A percentile compares a stretch with the other conserved stretches of the same genome.
Conservation (phyloP, 352 stramenopile genomes). For the Phytopythium kandeliae region DNA sequence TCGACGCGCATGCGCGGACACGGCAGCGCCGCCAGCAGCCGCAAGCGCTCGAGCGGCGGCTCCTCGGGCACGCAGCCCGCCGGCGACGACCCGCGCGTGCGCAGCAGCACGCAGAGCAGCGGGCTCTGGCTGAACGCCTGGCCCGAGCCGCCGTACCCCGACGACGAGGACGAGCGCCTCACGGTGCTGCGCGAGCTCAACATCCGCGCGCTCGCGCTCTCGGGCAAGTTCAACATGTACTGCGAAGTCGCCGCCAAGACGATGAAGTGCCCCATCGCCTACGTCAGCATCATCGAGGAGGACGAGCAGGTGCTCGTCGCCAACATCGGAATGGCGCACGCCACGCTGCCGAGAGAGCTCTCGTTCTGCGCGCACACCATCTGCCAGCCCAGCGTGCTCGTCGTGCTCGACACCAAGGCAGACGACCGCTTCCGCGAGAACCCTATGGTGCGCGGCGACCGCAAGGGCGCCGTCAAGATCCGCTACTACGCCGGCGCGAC, state of each 20-base stretch:
- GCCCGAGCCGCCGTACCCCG: conserved; percentile 74
- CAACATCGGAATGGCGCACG: conserved; percentile 83
- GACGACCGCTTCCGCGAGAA: conserved; percentile 85
- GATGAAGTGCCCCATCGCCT: conserved; percentile 85
- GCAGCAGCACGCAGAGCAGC: conserved; percentile 53
- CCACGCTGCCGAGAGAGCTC: conserved; percentile 70
- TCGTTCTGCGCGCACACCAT: conserved; percentile 87
- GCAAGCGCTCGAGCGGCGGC: conserved; percentile 59
- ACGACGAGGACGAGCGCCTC: conserved; percentile 76
- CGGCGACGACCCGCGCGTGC: conserved; percentile 21
- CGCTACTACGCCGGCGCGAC: conserved; percentile 82
- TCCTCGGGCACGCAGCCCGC: conserved; percentile 24
- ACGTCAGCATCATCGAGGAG: conserved; percentile 83
- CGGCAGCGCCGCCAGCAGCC: conserved; percentile 25
- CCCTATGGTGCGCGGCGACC: conserved; percentile 80
- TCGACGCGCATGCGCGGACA: conserved; percentile 3
- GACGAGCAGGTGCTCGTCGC: conserved; percentile 79
- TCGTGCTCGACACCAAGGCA: conserved; percentile 82
- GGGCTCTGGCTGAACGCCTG: conserved; percentile 76
- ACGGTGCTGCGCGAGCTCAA: conserved; percentile 71
- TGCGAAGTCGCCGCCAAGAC: conserved; percentile 84
- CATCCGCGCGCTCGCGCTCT: conserved; percentile 62
- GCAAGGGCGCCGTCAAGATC: conserved; percentile 79
- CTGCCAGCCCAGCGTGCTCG: conserved; percentile 69
- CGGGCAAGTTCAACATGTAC: conserved; percentile 86